Base-by-base conservation (phyloP, 2,329 filamentous ascomycete genomes). In the Pseudocercospora cruenta region DNA sequence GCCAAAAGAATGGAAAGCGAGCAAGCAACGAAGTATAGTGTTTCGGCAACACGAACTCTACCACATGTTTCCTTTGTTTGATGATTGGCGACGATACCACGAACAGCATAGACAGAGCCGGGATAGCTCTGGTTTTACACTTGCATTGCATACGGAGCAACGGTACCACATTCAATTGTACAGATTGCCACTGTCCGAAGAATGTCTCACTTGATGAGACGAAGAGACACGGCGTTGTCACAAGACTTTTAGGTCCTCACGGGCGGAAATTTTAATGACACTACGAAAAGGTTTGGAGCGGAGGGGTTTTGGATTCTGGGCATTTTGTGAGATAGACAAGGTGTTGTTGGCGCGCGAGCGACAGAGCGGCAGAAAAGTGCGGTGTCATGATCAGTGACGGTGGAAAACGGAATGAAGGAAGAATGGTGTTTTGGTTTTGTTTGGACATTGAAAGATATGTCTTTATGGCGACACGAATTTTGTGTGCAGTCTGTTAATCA, bases 1-100 rank as follows among this genome's bases (percentile, higher is more conserved):
- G 63, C 33, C 58, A 57, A 24, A 51, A 58, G 31, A 49, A 33
- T 36, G 63, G 47, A 58, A 71, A 72, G 66, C 63, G 67, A 45
- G 61, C 62, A 26, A 68, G 67, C 60, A 70, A 69, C 26, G 69
- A 70, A 36, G 62, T 65, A 39, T 66, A 64, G 49, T 43, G 22
- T 28, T 36, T 55, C 26, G 33, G 39, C 8, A 21, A 16, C 24
- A 43, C 6, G 16, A 58, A 57, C 22, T 57, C 33, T 47, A 59
- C 43, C 14, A 58, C 14, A 45, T 26, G 16, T 64, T 59, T 64
- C 36, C 33, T 66, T 60, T 70, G 55, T 67, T 64, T 64, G 53
- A 70, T 57, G 64, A 69, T 43, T 57, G 62, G 67, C 64, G 54
- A 71, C 61, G 69, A 71, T 67, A 69, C 61, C 62, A 68, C 60